Conservation (phyloP, 164 flowering plant species). For the Pachysandra terminalis region DNA sequence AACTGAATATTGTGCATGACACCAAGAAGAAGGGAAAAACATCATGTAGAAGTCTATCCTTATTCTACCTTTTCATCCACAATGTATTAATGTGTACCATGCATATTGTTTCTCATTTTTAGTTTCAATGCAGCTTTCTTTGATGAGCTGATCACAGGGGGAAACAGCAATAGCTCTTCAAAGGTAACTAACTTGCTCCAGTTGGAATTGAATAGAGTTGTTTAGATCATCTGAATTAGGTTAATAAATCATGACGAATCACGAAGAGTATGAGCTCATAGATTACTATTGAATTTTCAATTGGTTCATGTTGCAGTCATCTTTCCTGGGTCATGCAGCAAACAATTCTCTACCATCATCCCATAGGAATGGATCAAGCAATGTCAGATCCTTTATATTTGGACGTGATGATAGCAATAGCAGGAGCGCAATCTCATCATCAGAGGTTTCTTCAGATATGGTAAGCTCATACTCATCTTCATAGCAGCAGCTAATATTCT, state of each 20-base stretch:
- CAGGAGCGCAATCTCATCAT: conserved; percentile 45
- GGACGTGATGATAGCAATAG: conserved; percentile 87
- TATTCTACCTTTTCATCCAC: background rate
- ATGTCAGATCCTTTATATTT: conserved; percentile 61
- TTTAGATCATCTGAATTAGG: background rate
- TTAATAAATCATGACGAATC: background rate
- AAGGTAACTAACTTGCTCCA: conserved; percentile 43
- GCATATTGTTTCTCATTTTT: background rate
- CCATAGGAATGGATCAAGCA: conserved; percentile 46
- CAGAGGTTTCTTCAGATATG: conserved; percentile 52
- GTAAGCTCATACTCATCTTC: no score
- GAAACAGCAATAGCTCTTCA: conserved; percentile 40
- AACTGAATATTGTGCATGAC: conserved; percentile 64
- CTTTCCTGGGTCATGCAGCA: conserved; percentile 62
- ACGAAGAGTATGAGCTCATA: no score
- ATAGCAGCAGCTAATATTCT: background rate
- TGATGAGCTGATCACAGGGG: conserved; percentile 39
- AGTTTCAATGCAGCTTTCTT: conserved; percentile 45
- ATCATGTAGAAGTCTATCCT: conserved; percentile 38
- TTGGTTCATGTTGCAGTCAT: conserved; percentile 46
- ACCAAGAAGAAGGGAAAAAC: conserved; percentile 57
- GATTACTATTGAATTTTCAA: no score
- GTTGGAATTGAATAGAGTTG: background rate
- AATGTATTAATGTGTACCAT: background rate
- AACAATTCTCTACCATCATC: conserved; percentile 48